These are phyloP conservation scores for Arxiozyma slooffiae DNA, from an alignment of 1,139 yeast species.

Conservation along the genomic window DNA sequence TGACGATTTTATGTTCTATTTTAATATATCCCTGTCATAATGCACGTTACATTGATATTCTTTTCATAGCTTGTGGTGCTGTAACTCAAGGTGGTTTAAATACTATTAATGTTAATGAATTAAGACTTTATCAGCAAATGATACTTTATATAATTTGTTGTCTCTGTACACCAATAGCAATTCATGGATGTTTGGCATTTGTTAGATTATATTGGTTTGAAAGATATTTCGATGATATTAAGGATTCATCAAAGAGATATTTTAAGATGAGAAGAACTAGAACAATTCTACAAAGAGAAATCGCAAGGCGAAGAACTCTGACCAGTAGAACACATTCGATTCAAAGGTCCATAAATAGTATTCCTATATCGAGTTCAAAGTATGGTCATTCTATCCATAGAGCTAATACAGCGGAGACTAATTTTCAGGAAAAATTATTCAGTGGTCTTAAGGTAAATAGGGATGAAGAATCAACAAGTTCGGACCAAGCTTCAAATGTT, in stretches of 20 bases:
- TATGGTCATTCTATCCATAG: slow-evolving; percentile 1
- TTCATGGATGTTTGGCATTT: slow-evolving; percentile 70
- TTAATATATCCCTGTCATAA: slow-evolving; percentile 65
- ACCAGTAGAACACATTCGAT: slow-evolving; percentile 26
- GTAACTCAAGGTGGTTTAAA: slow-evolving; percentile 89
- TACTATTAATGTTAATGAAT: slow-evolving; percentile 54
- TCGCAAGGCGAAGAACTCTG: slow-evolving; percentile 32
- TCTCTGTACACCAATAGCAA: slow-evolving; percentile 78
- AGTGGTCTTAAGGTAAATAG: slow-evolving; percentile 30
- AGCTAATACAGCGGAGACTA: slow-evolving; percentile 9
- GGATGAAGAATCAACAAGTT: slow-evolving; percentile 19
- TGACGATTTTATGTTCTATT: slow-evolving; percentile 58
- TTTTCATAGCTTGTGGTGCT: slow-evolving; percentile 68
- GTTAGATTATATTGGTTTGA: slow-evolving; percentile 87
- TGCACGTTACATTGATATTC: slow-evolving; percentile 61
- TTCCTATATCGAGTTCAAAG: not conserved
- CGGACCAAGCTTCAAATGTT: not conserved
- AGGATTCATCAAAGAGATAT: slow-evolving; percentile 60
- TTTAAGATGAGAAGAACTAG: slow-evolving; percentile 73
- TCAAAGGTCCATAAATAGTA: not conserved
- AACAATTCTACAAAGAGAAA: slow-evolving; percentile 36
- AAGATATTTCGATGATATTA: slow-evolving; percentile 73
- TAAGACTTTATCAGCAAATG: slow-evolving; percentile 70
- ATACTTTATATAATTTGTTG: slow-evolving; percentile 49
- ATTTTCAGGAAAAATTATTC: slow-evolving; percentile 30